phyloP scores from a whole-genome alignment of 306 rosid genomes.

The Casuarina equisetifolia region DNA sequence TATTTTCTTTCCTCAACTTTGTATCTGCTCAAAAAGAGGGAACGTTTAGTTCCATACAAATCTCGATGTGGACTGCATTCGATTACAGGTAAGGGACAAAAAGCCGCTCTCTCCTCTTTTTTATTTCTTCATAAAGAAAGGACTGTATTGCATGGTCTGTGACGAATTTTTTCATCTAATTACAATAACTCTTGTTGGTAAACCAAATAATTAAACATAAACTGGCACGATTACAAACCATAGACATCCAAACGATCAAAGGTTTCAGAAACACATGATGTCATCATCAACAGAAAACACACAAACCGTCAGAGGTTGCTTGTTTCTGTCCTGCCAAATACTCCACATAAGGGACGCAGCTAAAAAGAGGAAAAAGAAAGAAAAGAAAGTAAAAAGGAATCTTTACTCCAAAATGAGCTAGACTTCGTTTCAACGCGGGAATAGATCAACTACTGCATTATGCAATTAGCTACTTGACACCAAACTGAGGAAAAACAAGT shows the following conservation, averaged over 20 bases:
- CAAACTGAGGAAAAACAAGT: background rate
- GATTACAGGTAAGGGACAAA: background rate
- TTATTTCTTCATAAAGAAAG: background rate
- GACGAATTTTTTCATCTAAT: background rate
- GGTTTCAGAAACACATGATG: too few species aligned
- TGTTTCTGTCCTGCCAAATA: too few species aligned
- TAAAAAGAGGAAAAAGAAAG: too few species aligned
- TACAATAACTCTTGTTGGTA: background rate
- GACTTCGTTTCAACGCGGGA: background rate
- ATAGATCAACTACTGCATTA: too few species aligned
- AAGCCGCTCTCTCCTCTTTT: background rate
- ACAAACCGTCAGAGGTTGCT: too few species aligned
- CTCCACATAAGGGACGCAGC: background rate
- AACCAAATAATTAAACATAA: too few species aligned
- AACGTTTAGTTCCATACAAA: background rate
- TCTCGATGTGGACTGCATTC: background rate
- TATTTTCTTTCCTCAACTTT: constrained; percentile 4
- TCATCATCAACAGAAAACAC: too few species aligned
- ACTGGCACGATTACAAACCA: too few species aligned
- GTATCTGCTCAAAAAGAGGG: background rate
- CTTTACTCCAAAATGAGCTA: background rate
- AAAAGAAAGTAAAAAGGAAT: too few species aligned
- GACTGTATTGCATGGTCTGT: background rate
- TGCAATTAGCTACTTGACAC: background rate
- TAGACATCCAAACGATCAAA: too few species aligned